Base-by-base conservation (phyloP, 768 basidiomycete genomes). In the Leucosporidium creatinivorum region DNA sequence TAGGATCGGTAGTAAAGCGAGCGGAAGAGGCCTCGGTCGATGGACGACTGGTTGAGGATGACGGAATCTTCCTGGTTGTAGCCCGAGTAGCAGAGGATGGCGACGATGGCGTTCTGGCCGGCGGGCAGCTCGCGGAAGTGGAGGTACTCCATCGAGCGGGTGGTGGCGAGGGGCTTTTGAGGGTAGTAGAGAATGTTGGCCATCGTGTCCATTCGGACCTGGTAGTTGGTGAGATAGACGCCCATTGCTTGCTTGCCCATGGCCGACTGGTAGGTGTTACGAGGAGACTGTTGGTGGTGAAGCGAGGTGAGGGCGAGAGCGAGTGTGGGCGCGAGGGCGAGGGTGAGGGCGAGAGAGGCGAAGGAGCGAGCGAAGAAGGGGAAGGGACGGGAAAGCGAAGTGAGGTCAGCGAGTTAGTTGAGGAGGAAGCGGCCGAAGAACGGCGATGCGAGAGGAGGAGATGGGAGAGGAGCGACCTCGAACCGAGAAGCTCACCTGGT, bases 241-340 rank as follows among this genome's bases (percentile, higher is more conserved):
- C 96, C 94, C 94, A 99, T 99, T 17, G 94, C 94, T 85, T 99
- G 94, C 81, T 99, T 99, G 74, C 96, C 96, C 94, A 99, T 99
- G 61, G 94, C 94, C 55, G 94, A 98, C 81, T 99, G 94, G 77
- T 99, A 99, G 6, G 94, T 99, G 77, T 99, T 99, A 86, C 94
- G 96, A 73, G 94, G 94, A 67, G 94, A 99, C 91, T 98, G 70
- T 15, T 39, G 62, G 36, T 49, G 44, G 39, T 6, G 39, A 17
- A 44, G n/a, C n/a, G 39, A 33, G 33, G 33, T 10, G 39, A 44
- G 8, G 39, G 8, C 6, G 39, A 44, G 39, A 17, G 12, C 25
- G 21, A 44, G 13, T 36, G 7, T 25, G 13, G 6, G 39, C 18
- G 39, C 21, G 39, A 39, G 31, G 36, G 39, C 39, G 39, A 44